Evolutionary conservation across 192 early-diverging fungal genomes (phyloP).

Genomic region (Lunasporangiospora selenospora): DNA sequence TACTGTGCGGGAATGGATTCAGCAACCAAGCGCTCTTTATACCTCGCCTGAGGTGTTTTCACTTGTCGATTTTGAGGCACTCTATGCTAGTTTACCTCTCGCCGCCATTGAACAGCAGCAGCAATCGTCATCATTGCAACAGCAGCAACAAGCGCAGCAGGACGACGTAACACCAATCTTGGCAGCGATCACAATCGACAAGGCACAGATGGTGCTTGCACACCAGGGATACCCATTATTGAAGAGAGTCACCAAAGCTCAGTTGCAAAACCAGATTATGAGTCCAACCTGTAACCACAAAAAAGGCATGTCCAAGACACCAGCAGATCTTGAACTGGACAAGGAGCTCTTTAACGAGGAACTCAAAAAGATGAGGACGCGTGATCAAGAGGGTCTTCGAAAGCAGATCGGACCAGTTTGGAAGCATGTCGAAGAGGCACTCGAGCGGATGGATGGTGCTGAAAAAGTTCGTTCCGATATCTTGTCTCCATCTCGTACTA

Average conservation of each 20-base stretch:
- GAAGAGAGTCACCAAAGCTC: conserved; percentile 69
- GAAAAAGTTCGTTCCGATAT: conserved; percentile 42
- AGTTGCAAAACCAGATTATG: conserved; percentile 70
- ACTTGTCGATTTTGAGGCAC: conserved; percentile 56
- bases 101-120: conserved; percentile 64
- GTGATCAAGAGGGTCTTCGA: conserved; percentile 63
- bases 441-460: conserved; percentile 43
- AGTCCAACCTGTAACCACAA: conserved; percentile 76
- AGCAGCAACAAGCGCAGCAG: conserved; percentile 69
- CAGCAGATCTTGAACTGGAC: conserved; percentile 74
- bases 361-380: conserved; percentile 56
- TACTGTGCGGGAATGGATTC: conserved; percentile 51
- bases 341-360: conserved; percentile 73
- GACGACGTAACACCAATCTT: conserved; percentile 57
- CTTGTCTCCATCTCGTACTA: conserved; percentile 27
- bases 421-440: conserved; percentile 55
- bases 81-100: conserved; percentile 40
- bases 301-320: conserved; percentile 66
- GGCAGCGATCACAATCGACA: conserved; percentile 70
- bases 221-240: conserved; percentile 68
- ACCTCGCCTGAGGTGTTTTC: conserved; percentile 56
- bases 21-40: conserved; percentile 52
- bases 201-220: conserved; percentile 65
- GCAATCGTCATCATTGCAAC: no score
- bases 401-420: conserved; percentile 70